A percentile compares a stretch with the other conserved stretches of the same genome.
Conservation (phyloP, 495 filamentous ascomycete species). For the Neurospora sp. region DNA sequence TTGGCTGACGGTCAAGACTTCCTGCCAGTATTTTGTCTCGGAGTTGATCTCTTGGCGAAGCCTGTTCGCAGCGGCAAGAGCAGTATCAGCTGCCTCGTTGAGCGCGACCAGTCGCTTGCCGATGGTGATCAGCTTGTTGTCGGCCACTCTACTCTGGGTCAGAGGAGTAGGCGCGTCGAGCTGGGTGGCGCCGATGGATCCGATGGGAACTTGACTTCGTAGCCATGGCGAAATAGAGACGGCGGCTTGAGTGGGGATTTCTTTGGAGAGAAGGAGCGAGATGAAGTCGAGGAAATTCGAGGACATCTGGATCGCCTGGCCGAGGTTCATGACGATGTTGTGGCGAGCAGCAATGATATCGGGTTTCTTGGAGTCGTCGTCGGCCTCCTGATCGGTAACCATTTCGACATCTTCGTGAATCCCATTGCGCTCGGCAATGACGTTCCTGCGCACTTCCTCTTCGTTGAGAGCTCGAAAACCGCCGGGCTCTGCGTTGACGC, state of each 20-base stretch:
- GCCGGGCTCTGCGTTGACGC: slow-evolving; percentile 65
- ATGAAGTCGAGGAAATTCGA: slow-evolving; percentile 56
- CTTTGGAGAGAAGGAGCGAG: slow-evolving; percentile 73
- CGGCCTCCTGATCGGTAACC: slow-evolving; percentile 26
- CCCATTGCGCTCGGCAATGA: slow-evolving; percentile 36
- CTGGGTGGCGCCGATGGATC: slow-evolving; percentile 64
- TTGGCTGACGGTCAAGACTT: slow-evolving; percentile 68
- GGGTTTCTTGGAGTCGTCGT: slow-evolving; percentile 24
- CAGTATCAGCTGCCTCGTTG: slow-evolving; percentile 59
- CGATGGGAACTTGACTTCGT: slow-evolving; percentile 58
- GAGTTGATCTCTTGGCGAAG: slow-evolving; percentile 64
- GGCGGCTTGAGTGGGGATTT: slow-evolving; percentile 56
- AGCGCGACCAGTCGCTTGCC: slow-evolving; percentile 73
- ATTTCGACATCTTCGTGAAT: slow-evolving; percentile 18
- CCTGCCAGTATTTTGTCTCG: slow-evolving; percentile 82
- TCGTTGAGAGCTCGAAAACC: slow-evolving; percentile 62
- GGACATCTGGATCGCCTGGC: slow-evolving; percentile 23
- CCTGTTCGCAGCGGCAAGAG: slow-evolving; percentile 61
- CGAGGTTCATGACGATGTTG: slow-evolving; percentile 44
- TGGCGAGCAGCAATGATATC: slow-evolving; percentile 35
- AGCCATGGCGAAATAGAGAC: slow-evolving; percentile 57
- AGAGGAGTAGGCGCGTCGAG: slow-evolving; percentile 49
- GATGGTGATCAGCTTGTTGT: slow-evolving; percentile 51
- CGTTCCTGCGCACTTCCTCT: slow-evolving; percentile 48
- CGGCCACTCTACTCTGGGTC: slow-evolving; percentile 40